Percentiles rank a stretch among this genome's conserved stretches.
These are phyloP conservation scores for Stephania japonica DNA, from an alignment of 164 flowering plant genomes.

Conservation along the genomic window DNA sequence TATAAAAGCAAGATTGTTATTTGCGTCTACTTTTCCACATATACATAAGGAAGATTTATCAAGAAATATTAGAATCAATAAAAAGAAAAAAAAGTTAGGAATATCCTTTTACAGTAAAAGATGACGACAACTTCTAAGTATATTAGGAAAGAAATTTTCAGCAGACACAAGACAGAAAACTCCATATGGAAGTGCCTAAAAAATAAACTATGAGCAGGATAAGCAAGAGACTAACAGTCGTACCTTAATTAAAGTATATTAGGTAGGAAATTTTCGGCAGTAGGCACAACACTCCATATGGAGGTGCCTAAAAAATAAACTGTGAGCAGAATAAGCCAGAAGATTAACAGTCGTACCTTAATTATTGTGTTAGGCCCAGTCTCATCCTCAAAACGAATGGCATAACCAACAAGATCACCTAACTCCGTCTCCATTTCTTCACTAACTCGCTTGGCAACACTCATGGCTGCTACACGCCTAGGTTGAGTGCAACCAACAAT, in stretches of 20 bases:
- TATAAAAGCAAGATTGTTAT: too few relatives aligned
- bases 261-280: background rate
- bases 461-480: constrained; percentile 98
- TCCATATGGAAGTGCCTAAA: background rate
- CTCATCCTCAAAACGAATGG: constrained; percentile 95
- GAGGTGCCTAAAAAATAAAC: background rate
- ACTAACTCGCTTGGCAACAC: constrained; percentile 99
- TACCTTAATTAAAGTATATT: too few relatives aligned
- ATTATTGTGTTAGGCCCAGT: constrained; percentile 84
- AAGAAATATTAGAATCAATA: too few relatives aligned
- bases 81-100: background rate
- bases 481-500: constrained; percentile 97
- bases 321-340: background rate
- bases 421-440: constrained; percentile 97
- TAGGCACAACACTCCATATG: background rate
- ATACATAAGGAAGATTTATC: too few relatives aligned
- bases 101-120: too few relatives aligned
- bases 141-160: background rate
- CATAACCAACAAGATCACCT: constrained; percentile 92
- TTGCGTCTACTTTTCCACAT: too few relatives aligned
- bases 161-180: background rate
- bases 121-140: background rate
- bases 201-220: background rate
- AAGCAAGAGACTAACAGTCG: background rate
- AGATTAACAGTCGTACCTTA: constrained; percentile 40